These are phyloP conservation scores for Cenchrus fungigraminus DNA, from an alignment of 176 grass and related monocot genomes.

Conservation along the genomic window DNA sequence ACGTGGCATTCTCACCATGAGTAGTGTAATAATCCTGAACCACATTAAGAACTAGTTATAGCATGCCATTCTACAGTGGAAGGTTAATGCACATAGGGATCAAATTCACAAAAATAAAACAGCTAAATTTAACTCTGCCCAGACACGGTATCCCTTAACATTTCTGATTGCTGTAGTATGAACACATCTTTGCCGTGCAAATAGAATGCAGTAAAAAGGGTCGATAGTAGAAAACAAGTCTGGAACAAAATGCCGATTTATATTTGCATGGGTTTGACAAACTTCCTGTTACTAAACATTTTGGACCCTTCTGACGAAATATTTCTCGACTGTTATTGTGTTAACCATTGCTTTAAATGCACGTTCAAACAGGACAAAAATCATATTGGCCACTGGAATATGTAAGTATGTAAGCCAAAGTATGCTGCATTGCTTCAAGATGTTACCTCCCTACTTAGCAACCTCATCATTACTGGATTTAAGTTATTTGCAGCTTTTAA, in stretches of 20 bases:
- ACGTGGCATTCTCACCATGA: conserved; percentile 89
- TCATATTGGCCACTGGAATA: conserved; percentile 2
- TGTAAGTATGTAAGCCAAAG: conserved; percentile 1
- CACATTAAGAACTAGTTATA: conserved; percentile 43
- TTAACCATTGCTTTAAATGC: not conserved
- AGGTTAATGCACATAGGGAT: conserved; percentile 2
- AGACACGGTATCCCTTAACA: conserved; percentile 11
- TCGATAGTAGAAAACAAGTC: conserved; percentile 6
- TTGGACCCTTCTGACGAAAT: not conserved
- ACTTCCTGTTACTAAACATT: not conserved
- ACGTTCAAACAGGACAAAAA: conserved; percentile 6
- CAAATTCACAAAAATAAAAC: not conserved
- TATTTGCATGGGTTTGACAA: not conserved
- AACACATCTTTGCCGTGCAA: not conserved
- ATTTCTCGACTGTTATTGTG: not conserved
- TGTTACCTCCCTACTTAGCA: not conserved
- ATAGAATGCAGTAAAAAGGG: not conserved
- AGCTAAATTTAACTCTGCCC: conserved; percentile 15
- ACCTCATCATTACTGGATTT: not conserved
- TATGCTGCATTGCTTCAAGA: not conserved
- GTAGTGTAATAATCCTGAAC: conserved; percentile 93
- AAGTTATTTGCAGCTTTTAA: not conserved
- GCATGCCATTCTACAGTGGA: conserved; percentile 11
- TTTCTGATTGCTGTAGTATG: not conserved
- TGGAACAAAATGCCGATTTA: conserved; percentile 12